Conservation (phyloP, 305 asterid species). For the Solanum hybrid region DNA sequence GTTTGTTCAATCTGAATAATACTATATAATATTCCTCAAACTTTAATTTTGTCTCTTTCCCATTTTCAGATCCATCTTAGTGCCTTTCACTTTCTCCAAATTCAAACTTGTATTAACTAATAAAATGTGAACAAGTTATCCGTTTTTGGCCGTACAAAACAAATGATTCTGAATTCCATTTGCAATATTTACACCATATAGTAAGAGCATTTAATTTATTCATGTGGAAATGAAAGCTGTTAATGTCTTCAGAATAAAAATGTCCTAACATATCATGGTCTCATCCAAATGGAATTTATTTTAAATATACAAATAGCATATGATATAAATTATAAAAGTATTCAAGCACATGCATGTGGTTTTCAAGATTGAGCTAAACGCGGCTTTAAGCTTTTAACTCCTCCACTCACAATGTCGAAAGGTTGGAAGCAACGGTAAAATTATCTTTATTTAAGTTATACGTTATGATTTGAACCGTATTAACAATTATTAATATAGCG, state of each 20-base stretch:
- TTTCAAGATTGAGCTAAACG: neutral
- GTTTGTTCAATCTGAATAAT: neutral
- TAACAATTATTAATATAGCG: too few species aligned
- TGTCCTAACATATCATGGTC: neutral
- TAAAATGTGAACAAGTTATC: neutral
- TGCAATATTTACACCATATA: neutral
- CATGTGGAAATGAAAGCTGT: neutral
- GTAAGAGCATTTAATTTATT: neutral
- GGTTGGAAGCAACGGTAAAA: neutral
- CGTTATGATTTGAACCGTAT: neutral
- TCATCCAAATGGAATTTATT: neutral
- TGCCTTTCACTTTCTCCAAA: neutral
- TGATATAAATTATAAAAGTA: neutral
- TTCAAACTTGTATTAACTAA: neutral
- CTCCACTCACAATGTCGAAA: neutral
- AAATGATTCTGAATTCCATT: neutral
- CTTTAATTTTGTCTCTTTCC: neutral
- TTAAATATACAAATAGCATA: neutral
- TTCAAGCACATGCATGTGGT: neutral
- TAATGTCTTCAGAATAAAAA: neutral
- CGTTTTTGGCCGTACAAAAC: neutral
- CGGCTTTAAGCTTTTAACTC: neutral
- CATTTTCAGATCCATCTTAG: neutral
- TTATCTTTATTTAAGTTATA: neutral
- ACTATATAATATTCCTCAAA: neutral